Conservation (phyloP, 768 basidiomycete genomes). For the Termitomyces sp. region DNA sequence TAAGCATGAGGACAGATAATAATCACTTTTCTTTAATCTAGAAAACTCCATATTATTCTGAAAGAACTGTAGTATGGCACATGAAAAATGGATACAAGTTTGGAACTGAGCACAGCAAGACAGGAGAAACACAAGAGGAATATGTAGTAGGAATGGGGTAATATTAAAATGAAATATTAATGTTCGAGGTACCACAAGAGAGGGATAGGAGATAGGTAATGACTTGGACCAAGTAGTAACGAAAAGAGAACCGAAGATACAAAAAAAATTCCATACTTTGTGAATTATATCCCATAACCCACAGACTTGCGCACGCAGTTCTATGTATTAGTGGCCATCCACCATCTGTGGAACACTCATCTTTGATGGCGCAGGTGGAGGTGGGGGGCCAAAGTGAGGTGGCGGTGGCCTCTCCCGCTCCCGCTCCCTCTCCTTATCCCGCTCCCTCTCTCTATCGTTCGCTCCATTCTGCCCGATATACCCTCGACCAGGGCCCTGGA, state of each 20-base stretch:
- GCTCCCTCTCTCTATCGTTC: conserved; percentile 18
- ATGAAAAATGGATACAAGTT: background rate
- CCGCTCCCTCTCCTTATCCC: conserved; percentile 21
- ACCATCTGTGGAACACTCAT: conserved; percentile 41
- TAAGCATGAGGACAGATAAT: background rate
- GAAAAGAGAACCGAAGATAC: background rate
- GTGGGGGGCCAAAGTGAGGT: conserved; percentile 21
- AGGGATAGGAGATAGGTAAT: background rate
- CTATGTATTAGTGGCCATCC: conserved; percentile 28
- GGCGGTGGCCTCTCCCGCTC: conserved; percentile 22
- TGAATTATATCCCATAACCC: conserved; percentile 1
- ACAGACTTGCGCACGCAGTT: background rate
- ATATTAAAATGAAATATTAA: background rate
- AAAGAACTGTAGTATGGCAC: background rate
- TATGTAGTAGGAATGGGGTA: conserved; percentile 2
- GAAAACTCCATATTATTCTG: conserved; percentile 2
- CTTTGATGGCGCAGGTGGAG: conserved; percentile 33
- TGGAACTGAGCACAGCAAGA: background rate
- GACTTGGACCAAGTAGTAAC: background rate
- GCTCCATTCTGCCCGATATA: conserved; percentile 12
- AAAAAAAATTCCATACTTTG: background rate
- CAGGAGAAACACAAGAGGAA: background rate
- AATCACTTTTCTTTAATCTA: background rate
- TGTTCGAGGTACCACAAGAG: background rate
- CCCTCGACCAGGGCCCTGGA: conserved; percentile 18